Evolutionary conservation across 2,329 filamentous ascomycete species (phyloP).

Genomic region (Xenosphaeropsis pyriputrescens): DNA sequence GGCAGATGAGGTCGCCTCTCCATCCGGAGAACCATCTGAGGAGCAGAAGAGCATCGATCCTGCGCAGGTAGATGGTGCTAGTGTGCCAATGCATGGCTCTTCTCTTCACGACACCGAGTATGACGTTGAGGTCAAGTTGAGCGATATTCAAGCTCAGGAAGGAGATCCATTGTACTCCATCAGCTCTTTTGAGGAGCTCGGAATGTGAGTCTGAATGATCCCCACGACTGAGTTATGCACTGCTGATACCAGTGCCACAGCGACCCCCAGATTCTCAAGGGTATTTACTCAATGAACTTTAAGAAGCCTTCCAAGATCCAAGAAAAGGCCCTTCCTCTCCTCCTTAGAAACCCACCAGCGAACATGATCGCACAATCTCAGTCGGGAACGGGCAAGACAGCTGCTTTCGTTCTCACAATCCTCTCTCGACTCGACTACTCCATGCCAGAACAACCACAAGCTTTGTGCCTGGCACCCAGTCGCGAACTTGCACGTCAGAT

Average conservation of each 20-base stretch:
- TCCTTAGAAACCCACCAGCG: slow-evolving; percentile 70
- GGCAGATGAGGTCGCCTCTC: slow-evolving; percentile 24
- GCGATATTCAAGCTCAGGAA: slow-evolving; percentile 73
- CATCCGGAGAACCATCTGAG: slow-evolving; percentile 3
- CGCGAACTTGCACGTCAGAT: slow-evolving; percentile 94
- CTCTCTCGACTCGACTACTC: slow-evolving; percentile 71
- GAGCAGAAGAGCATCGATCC: slow-evolving; percentile 5
- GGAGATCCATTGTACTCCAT: slow-evolving; percentile 80
- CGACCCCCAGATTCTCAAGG: slow-evolving; percentile 53
- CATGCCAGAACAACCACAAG: slow-evolving; percentile 59
- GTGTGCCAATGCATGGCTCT: slow-evolving; percentile 27
- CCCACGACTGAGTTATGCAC: too few relatives aligned
- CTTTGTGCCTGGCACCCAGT: slow-evolving; percentile 78
- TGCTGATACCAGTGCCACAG: slow-evolving; percentile 19
- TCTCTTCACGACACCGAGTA: slow-evolving; percentile 57
- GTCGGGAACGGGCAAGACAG: slow-evolving; percentile 95
- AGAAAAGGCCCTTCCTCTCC: slow-evolving; percentile 80
- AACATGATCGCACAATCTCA: slow-evolving; percentile 99
- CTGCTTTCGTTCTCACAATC: slow-evolving; percentile 87
- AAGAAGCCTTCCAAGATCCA: slow-evolving; percentile 96
- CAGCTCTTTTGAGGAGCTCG: slow-evolving; percentile 71
- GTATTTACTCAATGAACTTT: slow-evolving; percentile 72
- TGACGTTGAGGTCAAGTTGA: slow-evolving; percentile 85
- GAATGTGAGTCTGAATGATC: slow-evolving; percentile 43
- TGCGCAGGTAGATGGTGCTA: slow-evolving; percentile 29